A percentile compares a stretch with the other conserved stretches of the same genome.
phyloP scores from a whole-genome alignment of 805 yeast species.

The Kodamaea fukazawae region DNA sequence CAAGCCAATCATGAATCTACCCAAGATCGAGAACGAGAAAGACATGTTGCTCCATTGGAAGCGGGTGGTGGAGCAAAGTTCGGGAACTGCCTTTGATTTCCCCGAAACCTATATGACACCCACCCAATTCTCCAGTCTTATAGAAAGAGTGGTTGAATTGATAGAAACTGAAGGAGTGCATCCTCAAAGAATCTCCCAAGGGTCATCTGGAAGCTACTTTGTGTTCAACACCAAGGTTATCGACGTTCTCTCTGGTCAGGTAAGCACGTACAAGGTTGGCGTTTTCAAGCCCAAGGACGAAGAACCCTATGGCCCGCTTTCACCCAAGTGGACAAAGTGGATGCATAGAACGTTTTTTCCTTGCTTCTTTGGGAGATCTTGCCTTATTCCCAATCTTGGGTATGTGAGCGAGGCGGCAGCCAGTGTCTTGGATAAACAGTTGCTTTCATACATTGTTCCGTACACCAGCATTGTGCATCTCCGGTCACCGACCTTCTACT shows the following conservation, averaged over 20 bases:
- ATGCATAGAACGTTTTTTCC: constrained; percentile 71
- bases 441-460: constrained; percentile 62
- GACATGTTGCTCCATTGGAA: constrained; percentile 15
- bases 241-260: constrained; percentile 6
- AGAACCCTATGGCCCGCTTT: constrained; percentile 75
- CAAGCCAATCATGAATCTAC: constrained; percentile 28
- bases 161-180: constrained; percentile 42
- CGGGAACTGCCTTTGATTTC: constrained; percentile 10
- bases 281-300: constrained; percentile 79
- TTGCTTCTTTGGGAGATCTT: constrained; percentile 71
- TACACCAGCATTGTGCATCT: constrained; percentile 57
- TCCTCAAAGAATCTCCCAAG: constrained; percentile 57
- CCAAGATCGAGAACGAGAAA: constrained; percentile 14
- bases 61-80: constrained; percentile 12
- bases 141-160: constrained; percentile 44
- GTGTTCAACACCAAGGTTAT: constrained; percentile 25
- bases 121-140: constrained; percentile 35
- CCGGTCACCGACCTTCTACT: constrained; percentile 50
- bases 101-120: constrained; percentile 24
- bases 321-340: constrained; percentile 83
- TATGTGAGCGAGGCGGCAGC: constrained; percentile 74
- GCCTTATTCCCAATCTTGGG: constrained; percentile 70
- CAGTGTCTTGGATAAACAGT: constrained; percentile 57
- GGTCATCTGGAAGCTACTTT: constrained; percentile 72
- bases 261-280: constrained; percentile 39